Percentiles rank a stretch among this genome's conserved stretches.
phyloP scores from a whole-genome alignment of 164 flowering plant species.

The Macadamia tetraphylla region DNA sequence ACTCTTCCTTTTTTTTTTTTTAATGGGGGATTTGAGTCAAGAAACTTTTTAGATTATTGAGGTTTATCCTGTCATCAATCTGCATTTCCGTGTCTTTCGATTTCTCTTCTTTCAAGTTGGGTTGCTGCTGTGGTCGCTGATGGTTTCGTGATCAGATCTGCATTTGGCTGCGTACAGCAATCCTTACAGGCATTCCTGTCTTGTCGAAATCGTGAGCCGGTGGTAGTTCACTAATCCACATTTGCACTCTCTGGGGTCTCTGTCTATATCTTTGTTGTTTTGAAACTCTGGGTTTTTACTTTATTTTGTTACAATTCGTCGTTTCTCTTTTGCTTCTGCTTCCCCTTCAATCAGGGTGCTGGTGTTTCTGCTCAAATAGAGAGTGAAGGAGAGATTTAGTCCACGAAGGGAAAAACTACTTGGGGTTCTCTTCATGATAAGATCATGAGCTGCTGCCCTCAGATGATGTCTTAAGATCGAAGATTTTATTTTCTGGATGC shows the following conservation, averaged over 20 bases:
- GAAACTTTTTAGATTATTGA: not conserved
- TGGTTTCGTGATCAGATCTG: constrained; percentile 1
- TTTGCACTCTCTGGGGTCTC: not conserved
- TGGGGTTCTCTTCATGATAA: not conserved
- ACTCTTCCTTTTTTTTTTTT: too few relatives aligned
- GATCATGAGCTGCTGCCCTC: not conserved
- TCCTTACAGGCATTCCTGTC: not conserved
- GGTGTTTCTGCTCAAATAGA: not conserved
- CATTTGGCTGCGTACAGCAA: not conserved
- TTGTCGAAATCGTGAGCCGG: not conserved
- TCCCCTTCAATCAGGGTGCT: not conserved
- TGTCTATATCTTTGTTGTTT: not conserved
- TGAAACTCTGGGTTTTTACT: not conserved
- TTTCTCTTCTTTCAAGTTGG: not conserved
- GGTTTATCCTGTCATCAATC: constrained; percentile 3
- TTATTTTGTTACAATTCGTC: not conserved
- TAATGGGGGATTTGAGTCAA: too few relatives aligned
- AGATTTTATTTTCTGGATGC: constrained; percentile 4
- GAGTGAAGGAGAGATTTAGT: not conserved
- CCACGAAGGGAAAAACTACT: too few relatives aligned
- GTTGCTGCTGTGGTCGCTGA: not conserved
- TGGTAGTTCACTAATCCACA: not conserved
- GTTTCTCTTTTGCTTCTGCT: not conserved
- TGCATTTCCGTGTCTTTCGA: constrained; percentile 3
- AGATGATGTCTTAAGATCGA: constrained; percentile 4